These are phyloP conservation scores for Adansonia gregorii DNA, from an alignment of 441 rosid genomes.

Conservation along the genomic window DNA sequence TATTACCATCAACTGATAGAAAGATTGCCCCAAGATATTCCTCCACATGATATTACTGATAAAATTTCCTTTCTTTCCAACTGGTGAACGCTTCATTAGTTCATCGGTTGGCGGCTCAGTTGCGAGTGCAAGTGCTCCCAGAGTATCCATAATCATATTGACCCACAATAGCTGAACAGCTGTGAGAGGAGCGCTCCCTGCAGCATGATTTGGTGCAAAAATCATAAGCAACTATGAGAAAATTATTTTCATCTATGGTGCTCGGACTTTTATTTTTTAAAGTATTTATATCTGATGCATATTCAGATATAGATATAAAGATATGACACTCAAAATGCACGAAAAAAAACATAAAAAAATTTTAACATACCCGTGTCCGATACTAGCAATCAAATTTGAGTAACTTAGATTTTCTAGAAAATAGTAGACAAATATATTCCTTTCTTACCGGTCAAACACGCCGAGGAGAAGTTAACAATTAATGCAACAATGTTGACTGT, in stretches of 20 bases:
- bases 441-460: slow-evolving; percentile 74
- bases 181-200: slow-evolving; percentile 72
- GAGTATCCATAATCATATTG: slow-evolving; percentile 78
- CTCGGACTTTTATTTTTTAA: background rate
- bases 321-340: too few relatives aligned
- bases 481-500: slow-evolving; percentile 75
- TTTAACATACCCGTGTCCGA: too few relatives aligned
- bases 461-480: slow-evolving; percentile 72
- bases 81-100: slow-evolving; percentile 62
- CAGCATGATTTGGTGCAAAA: slow-evolving; percentile 20
- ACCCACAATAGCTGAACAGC: slow-evolving; percentile 82
- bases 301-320: too few relatives aligned
- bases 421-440: background rate
- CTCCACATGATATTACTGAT: slow-evolving; percentile 79
- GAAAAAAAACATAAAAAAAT: too few relatives aligned
- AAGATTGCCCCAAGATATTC: slow-evolving; percentile 66
- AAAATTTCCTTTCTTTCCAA: slow-evolving; percentile 67
- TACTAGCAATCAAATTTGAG: too few relatives aligned
- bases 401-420: background rate
- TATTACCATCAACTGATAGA: slow-evolving; percentile 60
- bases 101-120: slow-evolving; percentile 68
- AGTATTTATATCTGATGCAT: too few relatives aligned
- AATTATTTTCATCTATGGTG: background rate
- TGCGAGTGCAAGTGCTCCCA: slow-evolving; percentile 77
- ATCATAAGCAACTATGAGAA: slow-evolving; percentile 22